A percentile compares a stretch with the other conserved stretches of the same genome.
These are phyloP conservation scores for Coffea humblotiana DNA, from an alignment of 305 asterid species.

Conservation along the genomic window DNA sequence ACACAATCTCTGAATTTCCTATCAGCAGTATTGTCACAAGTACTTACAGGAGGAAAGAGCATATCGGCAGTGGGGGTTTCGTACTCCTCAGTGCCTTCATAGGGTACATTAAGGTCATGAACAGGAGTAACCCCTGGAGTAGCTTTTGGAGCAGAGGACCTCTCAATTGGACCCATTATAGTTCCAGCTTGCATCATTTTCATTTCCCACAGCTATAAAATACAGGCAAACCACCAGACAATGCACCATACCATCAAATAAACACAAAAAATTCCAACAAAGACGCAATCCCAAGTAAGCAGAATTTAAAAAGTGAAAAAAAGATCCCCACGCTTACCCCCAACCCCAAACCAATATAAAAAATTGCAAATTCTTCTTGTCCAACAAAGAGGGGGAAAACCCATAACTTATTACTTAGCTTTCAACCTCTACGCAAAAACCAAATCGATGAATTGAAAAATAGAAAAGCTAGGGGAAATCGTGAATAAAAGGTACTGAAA, in stretches of 20 bases:
- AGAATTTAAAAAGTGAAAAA: background rate
- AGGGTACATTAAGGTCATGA: conserved; percentile 93
- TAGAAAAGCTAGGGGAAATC: background rate
- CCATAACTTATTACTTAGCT: background rate
- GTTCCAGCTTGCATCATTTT: conserved; percentile 95
- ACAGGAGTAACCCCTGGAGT: conserved; percentile 68
- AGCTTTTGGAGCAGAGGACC: conserved; percentile 53
- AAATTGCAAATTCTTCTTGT: background rate
- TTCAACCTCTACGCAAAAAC: background rate
- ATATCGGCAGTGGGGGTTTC: conserved; percentile 97
- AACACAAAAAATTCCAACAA: conserved; percentile 8
- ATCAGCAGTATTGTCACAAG: conserved; percentile 5
- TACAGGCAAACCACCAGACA: background rate
- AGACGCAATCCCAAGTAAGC: background rate
- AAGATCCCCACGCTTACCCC: background rate
- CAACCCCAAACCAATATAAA: background rate
- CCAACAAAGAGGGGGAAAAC: background rate
- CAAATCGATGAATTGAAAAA: background rate
- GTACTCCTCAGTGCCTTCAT: conserved; percentile 91
- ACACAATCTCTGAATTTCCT: background rate
- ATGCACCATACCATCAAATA: conserved; percentile 10
- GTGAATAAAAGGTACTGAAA: background rate
- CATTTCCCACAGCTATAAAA: conserved; percentile 78
- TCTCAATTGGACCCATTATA: conserved; percentile 73
- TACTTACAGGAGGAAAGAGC: conserved; percentile 90